Conservation (phyloP, 1,139 yeast genomes). For the Scheffersomyces stambukii region DNA sequence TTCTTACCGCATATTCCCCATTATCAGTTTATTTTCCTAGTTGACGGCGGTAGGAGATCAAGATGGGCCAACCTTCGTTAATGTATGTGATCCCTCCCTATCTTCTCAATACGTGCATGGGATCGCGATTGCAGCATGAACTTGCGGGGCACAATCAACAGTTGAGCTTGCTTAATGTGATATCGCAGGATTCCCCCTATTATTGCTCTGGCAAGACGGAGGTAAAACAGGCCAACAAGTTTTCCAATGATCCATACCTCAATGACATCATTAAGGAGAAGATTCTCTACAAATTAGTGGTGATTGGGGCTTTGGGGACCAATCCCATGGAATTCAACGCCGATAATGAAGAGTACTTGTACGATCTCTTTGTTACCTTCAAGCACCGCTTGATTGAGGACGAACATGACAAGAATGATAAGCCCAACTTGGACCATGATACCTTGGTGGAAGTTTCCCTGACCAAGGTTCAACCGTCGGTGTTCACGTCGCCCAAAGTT, state of each 20-base stretch:
- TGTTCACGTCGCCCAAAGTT: constrained; percentile 13
- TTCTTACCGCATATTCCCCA: too few relatives aligned
- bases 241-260: constrained; percentile 28
- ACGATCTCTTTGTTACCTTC: constrained; percentile 31
- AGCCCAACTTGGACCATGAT: constrained; percentile 3
- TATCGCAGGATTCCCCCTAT: constrained; percentile 22
- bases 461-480: constrained; percentile 8
- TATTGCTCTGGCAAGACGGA: constrained; percentile 15
- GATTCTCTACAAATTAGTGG: constrained; percentile 32
- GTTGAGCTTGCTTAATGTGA: constrained; percentile 25
- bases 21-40: too few relatives aligned
- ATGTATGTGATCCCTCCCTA: constrained; percentile 43
- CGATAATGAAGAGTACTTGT: constrained; percentile 23
- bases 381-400: constrained; percentile 22
- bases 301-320: constrained; percentile 36
- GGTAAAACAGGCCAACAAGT: constrained; percentile 11
- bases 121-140: constrained; percentile 27
- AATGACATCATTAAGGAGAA: constrained; percentile 33
- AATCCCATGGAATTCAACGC: constrained; percentile 24
- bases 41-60: too few relatives aligned
- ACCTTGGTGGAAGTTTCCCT: constrained; percentile 2
- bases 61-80: constrained; percentile 5
- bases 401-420: constrained; percentile 2
- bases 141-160: constrained; percentile 20
- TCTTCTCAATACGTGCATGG: constrained; percentile 35